phyloP scores from a whole-genome alignment of 2,329 filamentous ascomycete species.

The Talaromyces funiculosus region DNA sequence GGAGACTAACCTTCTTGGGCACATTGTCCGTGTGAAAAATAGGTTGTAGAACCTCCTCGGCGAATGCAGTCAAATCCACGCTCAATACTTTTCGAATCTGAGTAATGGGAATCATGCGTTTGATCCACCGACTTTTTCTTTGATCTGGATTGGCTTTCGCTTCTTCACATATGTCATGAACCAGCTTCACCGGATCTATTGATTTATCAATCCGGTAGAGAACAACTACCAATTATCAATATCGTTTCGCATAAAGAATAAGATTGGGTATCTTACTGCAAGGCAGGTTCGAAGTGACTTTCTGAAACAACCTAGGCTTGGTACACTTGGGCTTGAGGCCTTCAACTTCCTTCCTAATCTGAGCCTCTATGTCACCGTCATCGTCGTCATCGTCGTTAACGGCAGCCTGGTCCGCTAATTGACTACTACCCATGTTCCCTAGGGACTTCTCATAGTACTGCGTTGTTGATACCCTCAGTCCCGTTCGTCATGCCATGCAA shows the following conservation, averaged over 20 bases:
- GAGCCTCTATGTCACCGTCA: slow-evolving; percentile 55
- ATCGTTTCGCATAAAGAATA: neutral
- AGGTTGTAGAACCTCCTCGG: slow-evolving; percentile 52
- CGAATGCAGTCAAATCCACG: slow-evolving; percentile 53
- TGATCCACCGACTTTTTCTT: slow-evolving; percentile 54
- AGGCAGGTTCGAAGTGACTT: slow-evolving; percentile 51
- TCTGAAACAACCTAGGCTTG: slow-evolving; percentile 45
- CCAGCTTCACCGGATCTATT: slow-evolving; percentile 56
- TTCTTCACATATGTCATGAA: slow-evolving; percentile 54
- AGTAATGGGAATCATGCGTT: slow-evolving; percentile 56
- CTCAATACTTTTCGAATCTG: slow-evolving; percentile 53
- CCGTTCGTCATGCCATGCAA: slow-evolving; percentile 13
- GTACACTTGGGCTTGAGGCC: slow-evolving; percentile 46
- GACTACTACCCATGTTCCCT: neutral
- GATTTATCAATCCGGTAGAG: slow-evolving; percentile 55
- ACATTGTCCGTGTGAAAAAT: slow-evolving; percentile 52
- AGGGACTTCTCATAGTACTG: slow-evolving; percentile 6
- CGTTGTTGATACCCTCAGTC: neutral
- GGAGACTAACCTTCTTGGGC: slow-evolving; percentile 47
- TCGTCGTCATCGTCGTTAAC: slow-evolving; percentile 21
- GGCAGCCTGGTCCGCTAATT: neutral
- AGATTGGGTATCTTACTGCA: slow-evolving; percentile 26
- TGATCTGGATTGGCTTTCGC: slow-evolving; percentile 46
- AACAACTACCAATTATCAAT: slow-evolving; percentile 38
- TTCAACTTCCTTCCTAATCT: slow-evolving; percentile 55